Base-by-base conservation (phyloP, 305 asterid species). In the Fraxinus sp. region DNA sequence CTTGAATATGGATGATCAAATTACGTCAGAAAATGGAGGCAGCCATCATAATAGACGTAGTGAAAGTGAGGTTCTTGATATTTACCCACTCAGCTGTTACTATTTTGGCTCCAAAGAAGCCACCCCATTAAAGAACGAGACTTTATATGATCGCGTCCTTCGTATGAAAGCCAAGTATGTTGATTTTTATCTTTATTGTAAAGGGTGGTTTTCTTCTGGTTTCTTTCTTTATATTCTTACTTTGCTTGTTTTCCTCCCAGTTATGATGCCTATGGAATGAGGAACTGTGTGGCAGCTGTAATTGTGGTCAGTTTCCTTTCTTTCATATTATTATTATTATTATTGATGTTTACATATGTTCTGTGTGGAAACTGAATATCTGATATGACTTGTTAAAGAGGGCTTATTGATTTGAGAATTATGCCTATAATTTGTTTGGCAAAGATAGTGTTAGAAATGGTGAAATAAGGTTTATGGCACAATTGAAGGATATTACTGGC, bases 251-350 rank as follows among this genome's bases (percentile, higher is more conserved):
- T 78, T 59, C 2, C 57, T 20, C 14, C 49, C 92, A 96, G 99
- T 82, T 94, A 93, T 77, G 92, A 90, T 85, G 90, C 93, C 39
- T 62, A 84, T 79, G 98, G 98, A 83, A 77, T 90, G 89, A 91
- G 99, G 93, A 92, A 87, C 32, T 88, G 90, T 84, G 98, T 96
- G 22, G 93, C 95, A 83, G 98, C 91, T 37, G 98, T 90, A 36
- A 83, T 96, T 74, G 82, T 94, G 98, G 99, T 96, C 75, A 32
- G 95, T 87, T 22, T 18, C 28, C 28, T 57, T 18, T 2, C 68
- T 18, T 57, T 20, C 1, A 28, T 28, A 28, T 28, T 28, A 28
- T 39, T 39, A 7, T 39, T 9, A 4, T 39, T 13, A 4, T 82
- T 70, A 0, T 22, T n/a, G 33, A 18, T 64, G 32, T 7, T 46